Percentiles rank a stretch among this genome's conserved stretches.
phyloP scores from a whole-genome alignment of 306 rosid genomes.

The Rosa persica region DNA sequence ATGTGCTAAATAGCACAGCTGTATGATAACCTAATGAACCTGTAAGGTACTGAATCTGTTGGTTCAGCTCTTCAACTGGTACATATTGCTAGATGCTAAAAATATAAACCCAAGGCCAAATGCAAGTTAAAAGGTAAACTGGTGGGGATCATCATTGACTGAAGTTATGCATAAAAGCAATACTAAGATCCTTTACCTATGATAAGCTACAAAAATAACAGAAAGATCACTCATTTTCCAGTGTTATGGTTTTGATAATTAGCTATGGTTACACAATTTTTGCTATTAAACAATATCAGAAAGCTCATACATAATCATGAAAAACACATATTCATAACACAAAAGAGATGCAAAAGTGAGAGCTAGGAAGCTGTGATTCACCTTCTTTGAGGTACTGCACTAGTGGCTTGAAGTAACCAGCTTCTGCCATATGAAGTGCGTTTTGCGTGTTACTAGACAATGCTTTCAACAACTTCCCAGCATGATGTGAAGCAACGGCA shows the following conservation, averaged over 20 bases:
- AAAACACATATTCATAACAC: background rate
- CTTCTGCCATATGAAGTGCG: slow-evolving; percentile 95
- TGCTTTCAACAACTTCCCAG: slow-evolving; percentile 62
- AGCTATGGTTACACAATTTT: background rate
- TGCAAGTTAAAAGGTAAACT: slow-evolving; percentile 6
- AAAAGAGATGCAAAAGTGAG: background rate
- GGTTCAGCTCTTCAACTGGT: background rate
- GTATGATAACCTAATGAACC: background rate
- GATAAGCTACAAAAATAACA: background rate
- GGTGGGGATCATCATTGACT: background rate
- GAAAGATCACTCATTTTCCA: background rate
- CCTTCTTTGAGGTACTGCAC: slow-evolving; percentile 80
- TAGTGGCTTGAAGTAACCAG: slow-evolving; percentile 81
- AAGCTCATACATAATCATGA: background rate
- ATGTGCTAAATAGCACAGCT: background rate
- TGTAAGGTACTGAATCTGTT: background rate
- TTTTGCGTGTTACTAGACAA: slow-evolving; percentile 78
- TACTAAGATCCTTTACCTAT: background rate
- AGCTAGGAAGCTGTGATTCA: slow-evolving; percentile 19
- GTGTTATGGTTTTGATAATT: background rate
- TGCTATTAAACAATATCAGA: background rate
- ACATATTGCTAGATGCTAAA: background rate
- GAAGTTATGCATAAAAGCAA: background rate
- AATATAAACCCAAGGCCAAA: background rate
- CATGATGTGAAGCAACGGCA: slow-evolving; percentile 56